These are phyloP conservation scores for Ogataea methylovora DNA, from an alignment of 805 yeast genomes.

Conservation along the genomic window DNA sequence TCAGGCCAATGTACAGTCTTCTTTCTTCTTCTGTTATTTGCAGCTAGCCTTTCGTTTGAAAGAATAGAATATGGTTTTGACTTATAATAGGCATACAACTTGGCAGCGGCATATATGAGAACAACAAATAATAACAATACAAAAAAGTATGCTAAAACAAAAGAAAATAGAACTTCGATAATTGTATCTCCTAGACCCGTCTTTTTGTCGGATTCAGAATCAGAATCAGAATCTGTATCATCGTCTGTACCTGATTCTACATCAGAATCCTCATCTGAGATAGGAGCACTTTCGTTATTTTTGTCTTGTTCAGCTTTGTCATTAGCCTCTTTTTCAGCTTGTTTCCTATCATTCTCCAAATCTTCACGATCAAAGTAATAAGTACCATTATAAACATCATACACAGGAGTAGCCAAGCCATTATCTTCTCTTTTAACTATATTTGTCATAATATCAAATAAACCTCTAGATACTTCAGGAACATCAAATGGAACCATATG, in stretches of 20 bases:
- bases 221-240: slow-evolving; percentile 3
- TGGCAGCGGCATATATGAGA: slow-evolving; percentile 14
- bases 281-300: no score
- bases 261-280: no score
- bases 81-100: slow-evolving; percentile 15
- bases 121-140: slow-evolving; percentile 15
- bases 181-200: no score
- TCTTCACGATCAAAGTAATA: slow-evolving; percentile 5
- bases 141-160: no score
- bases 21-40: slow-evolving; percentile 14
- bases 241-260: slow-evolving; percentile 3
- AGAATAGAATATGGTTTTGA: slow-evolving; percentile 12
- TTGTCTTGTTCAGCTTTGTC: slow-evolving; percentile 1
- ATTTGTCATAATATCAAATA: slow-evolving; percentile 46
- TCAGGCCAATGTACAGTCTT: slow-evolving; percentile 29
- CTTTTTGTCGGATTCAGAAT: slow-evolving; percentile 7
- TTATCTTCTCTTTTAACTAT: slow-evolving; percentile 18
- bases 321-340: not conserved
- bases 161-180: no score
- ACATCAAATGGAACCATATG: slow-evolving; percentile 93
- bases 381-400: slow-evolving; percentile 9
- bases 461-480: slow-evolving; percentile 60
- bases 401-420: slow-evolving; percentile 20
- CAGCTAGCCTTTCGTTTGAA: not conserved
- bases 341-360: not conserved